Conservation (phyloP, 1,284 basidiomycete genomes). For the Cutaneotrichosporon cyanovorans region DNA sequence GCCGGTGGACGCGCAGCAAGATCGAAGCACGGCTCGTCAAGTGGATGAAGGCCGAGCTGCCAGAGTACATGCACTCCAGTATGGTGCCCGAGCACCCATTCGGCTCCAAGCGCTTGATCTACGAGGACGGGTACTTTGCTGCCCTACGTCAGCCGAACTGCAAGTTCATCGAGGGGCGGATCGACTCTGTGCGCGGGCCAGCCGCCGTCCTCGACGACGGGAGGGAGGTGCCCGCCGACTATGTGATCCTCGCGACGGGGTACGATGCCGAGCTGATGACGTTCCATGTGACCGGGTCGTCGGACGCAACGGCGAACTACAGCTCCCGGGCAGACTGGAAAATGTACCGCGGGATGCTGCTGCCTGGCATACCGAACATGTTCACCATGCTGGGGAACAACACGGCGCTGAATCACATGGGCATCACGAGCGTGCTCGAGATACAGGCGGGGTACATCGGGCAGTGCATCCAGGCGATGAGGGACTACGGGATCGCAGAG, state of each 20-base stretch:
- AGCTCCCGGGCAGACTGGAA: slow-evolving; percentile 4
- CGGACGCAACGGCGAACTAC: slow-evolving; percentile 3
- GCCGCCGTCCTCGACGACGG: slow-evolving; percentile 17
- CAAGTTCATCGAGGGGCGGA: slow-evolving; percentile 10
- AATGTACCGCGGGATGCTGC: slow-evolving; percentile 11
- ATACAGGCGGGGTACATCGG: slow-evolving; percentile 12
- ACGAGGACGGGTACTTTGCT: slow-evolving; percentile 24
- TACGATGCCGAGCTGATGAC: slow-evolving; percentile 7
- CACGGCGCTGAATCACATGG: slow-evolving; percentile 20
- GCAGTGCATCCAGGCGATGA: slow-evolving; percentile 9
- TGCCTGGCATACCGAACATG: slow-evolving; percentile 24
- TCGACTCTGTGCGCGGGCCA: slow-evolving; percentile 1
- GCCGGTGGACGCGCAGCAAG: slow-evolving; percentile 1
- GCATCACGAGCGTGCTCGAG: slow-evolving; percentile 9
- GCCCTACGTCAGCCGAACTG: slow-evolving; percentile 26
- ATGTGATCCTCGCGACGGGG: slow-evolving; percentile 16
- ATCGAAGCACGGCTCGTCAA: background rate
- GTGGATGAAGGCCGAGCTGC: slow-evolving; percentile 1
- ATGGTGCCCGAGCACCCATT: slow-evolving; percentile 11
- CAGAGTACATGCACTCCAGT: background rate
- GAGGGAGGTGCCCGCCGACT: slow-evolving; percentile 15
- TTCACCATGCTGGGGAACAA: slow-evolving; percentile 27
- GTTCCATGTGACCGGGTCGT: background rate
- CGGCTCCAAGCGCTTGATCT: slow-evolving; percentile 22
- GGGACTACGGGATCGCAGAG: slow-evolving; percentile 2